Conservation (phyloP, 768 basidiomycete genomes). For the Clathrus columnatus region DNA sequence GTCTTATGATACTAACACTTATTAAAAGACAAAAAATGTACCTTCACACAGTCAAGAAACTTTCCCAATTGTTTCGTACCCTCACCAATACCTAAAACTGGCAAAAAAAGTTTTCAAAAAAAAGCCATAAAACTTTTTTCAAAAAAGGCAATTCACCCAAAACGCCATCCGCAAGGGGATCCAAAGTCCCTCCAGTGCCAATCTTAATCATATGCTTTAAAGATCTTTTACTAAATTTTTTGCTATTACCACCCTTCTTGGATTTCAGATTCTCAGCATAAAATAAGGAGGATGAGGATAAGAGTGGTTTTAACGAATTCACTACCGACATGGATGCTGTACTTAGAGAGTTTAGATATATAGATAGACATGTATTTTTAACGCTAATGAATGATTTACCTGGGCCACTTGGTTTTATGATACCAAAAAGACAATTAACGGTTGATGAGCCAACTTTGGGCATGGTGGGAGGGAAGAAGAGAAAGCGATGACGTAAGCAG, state of each 20-base stretch:
- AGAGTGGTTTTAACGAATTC: conserved; percentile 74
- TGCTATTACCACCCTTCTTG: conserved; percentile 41
- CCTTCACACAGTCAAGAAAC: conserved; percentile 89
- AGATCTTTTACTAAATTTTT: conserved; percentile 33
- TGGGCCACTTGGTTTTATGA: conserved; percentile 87
- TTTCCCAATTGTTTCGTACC: conserved; percentile 80
- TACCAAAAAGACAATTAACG: conserved; percentile 73
- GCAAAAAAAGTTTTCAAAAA: not conserved
- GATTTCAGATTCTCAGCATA: conserved; percentile 22
- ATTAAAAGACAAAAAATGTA: conserved; percentile 21
- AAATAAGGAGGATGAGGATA: conserved; percentile 72
- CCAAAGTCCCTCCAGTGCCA: conserved; percentile 91
- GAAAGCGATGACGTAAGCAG: too few relatives aligned
- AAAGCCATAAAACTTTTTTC: conserved; percentile 5
- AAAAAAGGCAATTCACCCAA: conserved; percentile 48
- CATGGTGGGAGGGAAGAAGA: conserved; percentile 33
- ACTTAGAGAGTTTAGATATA: not conserved
- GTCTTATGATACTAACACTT: not conserved
- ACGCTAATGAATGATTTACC: too few relatives aligned
- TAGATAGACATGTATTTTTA: not conserved
- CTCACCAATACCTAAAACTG: conserved; percentile 83
- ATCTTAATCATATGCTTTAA: conserved; percentile 50
- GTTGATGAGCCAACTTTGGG: conserved; percentile 49
- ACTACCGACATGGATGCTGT: conserved; percentile 81
- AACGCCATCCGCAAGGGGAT: conserved; percentile 94